Conservation (phyloP, 2,329 filamentous ascomycete species). For the Penicillium sp. region DNA sequence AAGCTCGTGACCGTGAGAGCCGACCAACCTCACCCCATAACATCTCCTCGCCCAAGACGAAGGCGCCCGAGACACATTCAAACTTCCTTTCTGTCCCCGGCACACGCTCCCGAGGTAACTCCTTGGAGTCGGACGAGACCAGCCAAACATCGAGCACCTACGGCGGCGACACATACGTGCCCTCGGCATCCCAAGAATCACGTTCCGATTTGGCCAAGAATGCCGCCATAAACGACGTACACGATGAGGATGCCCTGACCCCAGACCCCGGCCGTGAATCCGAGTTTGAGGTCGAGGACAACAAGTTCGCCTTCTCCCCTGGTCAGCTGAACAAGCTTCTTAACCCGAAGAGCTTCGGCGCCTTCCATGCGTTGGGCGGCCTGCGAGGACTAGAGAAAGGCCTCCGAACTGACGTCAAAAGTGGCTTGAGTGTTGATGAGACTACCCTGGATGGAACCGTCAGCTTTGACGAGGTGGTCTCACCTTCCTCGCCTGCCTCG, state of each 20-base stretch:
- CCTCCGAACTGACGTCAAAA: constrained; percentile 54
- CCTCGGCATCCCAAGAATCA: constrained; percentile 36
- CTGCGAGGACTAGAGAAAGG: constrained; percentile 65
- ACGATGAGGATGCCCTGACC: constrained; percentile 54
- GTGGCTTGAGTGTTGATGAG: constrained; percentile 65
- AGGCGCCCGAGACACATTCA: constrained; percentile 43
- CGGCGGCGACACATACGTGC: constrained; percentile 48
- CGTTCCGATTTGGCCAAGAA: constrained; percentile 37
- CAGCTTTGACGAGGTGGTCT: constrained; percentile 54
- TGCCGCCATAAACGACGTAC: constrained; percentile 50
- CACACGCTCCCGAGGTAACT: constrained; percentile 55
- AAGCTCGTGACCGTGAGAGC: constrained; percentile 46
- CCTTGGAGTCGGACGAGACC: constrained; percentile 54
- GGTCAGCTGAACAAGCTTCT: constrained; percentile 68
- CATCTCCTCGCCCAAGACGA: constrained; percentile 53
- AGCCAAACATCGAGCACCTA: constrained; percentile 46
- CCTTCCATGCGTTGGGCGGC: constrained; percentile 67
- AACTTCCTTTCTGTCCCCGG: constrained; percentile 58
- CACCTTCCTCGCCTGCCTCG: not conserved
- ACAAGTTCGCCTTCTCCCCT: constrained; percentile 63
- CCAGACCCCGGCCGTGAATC: constrained; percentile 64
- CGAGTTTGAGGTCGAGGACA: constrained; percentile 59
- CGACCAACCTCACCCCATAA: constrained; percentile 60
- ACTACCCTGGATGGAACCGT: constrained; percentile 54
- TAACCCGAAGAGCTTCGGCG: constrained; percentile 67